A percentile compares a stretch with the other conserved stretches of the same genome.
Evolutionary conservation across 2,329 filamentous ascomycete genomes (phyloP).

Genomic region (Cercospora janseana): DNA sequence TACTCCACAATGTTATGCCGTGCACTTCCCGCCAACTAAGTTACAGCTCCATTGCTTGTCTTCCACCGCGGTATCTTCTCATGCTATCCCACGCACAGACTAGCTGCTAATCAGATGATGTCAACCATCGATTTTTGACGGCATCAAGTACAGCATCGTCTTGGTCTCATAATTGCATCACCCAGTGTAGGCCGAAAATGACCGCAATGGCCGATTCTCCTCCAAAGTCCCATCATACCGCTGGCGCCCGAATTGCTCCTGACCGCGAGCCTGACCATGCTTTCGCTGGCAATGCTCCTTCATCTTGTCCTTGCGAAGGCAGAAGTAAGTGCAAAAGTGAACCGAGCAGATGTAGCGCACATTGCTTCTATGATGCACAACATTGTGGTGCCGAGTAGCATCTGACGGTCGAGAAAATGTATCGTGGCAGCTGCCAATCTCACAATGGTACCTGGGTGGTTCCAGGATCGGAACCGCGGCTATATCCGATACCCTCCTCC

Average conservation of each 20-base stretch:
- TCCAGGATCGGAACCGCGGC: neutral
- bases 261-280: neutral
- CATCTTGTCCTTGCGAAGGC: constrained; percentile 1
- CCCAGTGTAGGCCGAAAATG: neutral
- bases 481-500: no score
- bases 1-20: no score
- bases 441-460: neutral
- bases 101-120: no score
- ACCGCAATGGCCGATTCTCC: neutral
- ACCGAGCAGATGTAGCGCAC: neutral
- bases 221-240: neutral
- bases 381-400: neutral
- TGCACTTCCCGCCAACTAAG: no score
- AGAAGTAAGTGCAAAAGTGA: neutral
- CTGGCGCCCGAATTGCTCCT: neutral
- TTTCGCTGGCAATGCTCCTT: neutral
- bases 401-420: neutral
- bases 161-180: neutral
- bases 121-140: no score
- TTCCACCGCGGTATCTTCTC: no score
- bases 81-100: no score
- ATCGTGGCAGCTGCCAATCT: neutral
- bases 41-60: no score
- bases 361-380: neutral
- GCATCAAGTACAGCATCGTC: no score